Evolutionary conservation across 352 stramenopile genomes (phyloP).

Genomic region (Phytophthora capsici): DNA sequence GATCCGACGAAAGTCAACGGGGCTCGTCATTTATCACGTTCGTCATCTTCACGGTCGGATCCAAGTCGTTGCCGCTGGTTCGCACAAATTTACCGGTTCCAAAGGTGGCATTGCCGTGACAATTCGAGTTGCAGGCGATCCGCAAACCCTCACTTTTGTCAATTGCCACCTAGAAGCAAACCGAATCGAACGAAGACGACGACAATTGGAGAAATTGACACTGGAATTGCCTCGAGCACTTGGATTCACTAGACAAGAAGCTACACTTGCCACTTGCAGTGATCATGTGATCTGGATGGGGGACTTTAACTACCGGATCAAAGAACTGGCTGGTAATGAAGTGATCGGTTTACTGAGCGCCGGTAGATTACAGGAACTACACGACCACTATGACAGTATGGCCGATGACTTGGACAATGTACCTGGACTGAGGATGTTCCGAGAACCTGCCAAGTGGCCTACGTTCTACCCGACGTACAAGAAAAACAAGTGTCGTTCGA

Average conservation of each 20-base stretch:
- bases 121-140: slow-evolving; percentile 46
- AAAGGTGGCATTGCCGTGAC: slow-evolving; percentile 69
- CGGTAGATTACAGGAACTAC: slow-evolving; percentile 57
- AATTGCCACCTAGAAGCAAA: slow-evolving; percentile 82
- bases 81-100: slow-evolving; percentile 71
- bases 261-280: slow-evolving; percentile 54
- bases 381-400: slow-evolving; percentile 78
- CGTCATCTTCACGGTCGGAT: slow-evolving; percentile 41
- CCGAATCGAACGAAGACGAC: slow-evolving; percentile 46
- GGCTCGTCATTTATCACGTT: slow-evolving; percentile 65
- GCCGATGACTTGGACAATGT: slow-evolving; percentile 51
- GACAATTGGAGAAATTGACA: slow-evolving; percentile 62
- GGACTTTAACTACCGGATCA: slow-evolving; percentile 82
- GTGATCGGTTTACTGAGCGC: slow-evolving; percentile 54
- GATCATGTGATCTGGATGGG: slow-evolving; percentile 85
- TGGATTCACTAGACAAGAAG: slow-evolving; percentile 8
- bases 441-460: slow-evolving; percentile 65
- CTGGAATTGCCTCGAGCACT: slow-evolving; percentile 56
- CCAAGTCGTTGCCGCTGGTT: slow-evolving; percentile 53
- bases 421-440: slow-evolving; percentile 46
- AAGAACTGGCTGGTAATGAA: slow-evolving; percentile 50
- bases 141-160: slow-evolving; percentile 67
- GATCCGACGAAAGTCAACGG: slow-evolving; percentile 69
- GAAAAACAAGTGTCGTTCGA: slow-evolving; percentile 51
- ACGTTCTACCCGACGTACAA: slow-evolving; percentile 87